Evolutionary conservation across 805 yeast genomes (phyloP), one percentile per base, ranked within the genome.

Genomic region (Candida broadrunensis): DNA sequence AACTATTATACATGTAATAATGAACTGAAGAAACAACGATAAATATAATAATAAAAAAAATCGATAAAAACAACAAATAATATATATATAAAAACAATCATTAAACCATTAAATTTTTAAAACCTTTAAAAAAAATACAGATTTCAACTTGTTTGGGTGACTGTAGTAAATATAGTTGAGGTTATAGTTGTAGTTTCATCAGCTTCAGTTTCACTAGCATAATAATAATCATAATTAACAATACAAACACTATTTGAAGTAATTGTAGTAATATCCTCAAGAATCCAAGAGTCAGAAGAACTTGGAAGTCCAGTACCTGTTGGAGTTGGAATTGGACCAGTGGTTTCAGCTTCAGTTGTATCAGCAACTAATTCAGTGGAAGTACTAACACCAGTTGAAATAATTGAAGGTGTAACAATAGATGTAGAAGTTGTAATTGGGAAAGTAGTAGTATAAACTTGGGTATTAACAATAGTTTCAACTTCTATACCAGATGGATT

Each of bases 161-260:
- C 58, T 3, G 75, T 62, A 5, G 60, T 47, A 43, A 56, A 54
- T 21, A 65, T 43, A 18, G 73, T 60, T n/a, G 67, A 48, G 5
- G 72, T 61, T 16, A 70, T 56, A 11, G 76, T 68, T 21, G 63
- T 55, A 13, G 73, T 67, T 41, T 60, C 65, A 27, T 44, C 60
- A 23, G 63, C 55, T 20, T 54, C 63, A 8, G 57, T 47, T 38
- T 55, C 63, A 20, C 50, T 55, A 38, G 58, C 58, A 29, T 45
- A 54, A 55, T 63, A 61, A 60, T 66, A 62, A 54, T 63, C 65
- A 53, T 61, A 61, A 54, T 63, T 55, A 38, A 68, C 66, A 41
- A 56, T 38, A 55, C 72, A 61, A 35, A 63, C 61, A 33, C 65
- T 61, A 35, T 53, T 50, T 32, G 60, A 46, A 21, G 52, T 45